A percentile compares a stretch with the other conserved stretches of the same genome.
Evolutionary conservation across 306 rosid species (phyloP).

Genomic region (Fagus sylvatica): DNA sequence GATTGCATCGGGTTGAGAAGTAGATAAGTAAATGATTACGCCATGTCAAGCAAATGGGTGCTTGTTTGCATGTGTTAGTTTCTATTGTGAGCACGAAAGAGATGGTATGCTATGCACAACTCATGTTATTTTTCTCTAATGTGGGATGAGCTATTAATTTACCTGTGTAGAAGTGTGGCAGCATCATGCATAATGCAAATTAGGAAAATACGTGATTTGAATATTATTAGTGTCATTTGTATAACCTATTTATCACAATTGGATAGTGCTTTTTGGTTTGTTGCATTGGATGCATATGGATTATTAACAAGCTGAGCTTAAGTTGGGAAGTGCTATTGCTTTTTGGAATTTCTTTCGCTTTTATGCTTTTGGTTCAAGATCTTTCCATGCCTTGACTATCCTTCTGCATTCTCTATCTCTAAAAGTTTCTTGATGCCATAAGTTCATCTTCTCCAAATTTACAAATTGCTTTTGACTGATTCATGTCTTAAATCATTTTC

Average conservation of each 20-base stretch:
- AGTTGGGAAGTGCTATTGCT: background rate
- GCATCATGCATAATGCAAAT: background rate
- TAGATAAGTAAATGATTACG: background rate
- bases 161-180: background rate
- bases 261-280: background rate
- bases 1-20: too few species aligned
- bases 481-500: constrained; percentile 1
- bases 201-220: background rate
- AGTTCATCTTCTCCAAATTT: background rate
- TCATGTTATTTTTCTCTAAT: background rate
- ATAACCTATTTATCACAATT: background rate
- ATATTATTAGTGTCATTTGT: background rate
- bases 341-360: background rate
- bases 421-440: background rate
- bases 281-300: background rate
- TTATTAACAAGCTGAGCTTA: background rate
- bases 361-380: background rate
- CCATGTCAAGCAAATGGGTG: background rate
- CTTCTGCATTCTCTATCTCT: background rate
- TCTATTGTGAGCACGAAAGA: background rate
- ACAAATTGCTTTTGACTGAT: background rate
- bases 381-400: background rate
- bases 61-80: background rate
- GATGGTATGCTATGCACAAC: background rate
- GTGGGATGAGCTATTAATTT: background rate